Evolutionary conservation across 2,329 filamentous ascomycete species (phyloP).

Genomic region (Fusarium sp.): DNA sequence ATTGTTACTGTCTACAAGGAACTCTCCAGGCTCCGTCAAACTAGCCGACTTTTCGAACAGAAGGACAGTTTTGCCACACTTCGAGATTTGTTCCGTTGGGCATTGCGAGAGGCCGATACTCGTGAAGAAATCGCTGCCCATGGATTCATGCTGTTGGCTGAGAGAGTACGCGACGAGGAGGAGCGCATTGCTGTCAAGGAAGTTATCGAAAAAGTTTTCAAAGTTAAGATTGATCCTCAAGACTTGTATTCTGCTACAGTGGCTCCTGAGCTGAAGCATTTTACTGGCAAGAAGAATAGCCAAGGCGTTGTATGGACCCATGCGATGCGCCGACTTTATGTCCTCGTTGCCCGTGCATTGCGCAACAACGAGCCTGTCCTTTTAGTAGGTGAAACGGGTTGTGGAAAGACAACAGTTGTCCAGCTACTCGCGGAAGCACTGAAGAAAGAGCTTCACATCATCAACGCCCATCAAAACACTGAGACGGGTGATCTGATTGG

Average conservation of each 20-base stretch:
- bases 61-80: constrained; percentile 98
- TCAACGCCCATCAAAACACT: constrained; percentile 98
- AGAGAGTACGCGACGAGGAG: constrained; percentile 92
- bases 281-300: constrained; percentile 63
- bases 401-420: constrained; percentile 96
- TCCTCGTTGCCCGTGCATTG: constrained; percentile 89
- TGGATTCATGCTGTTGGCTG: constrained; percentile 95
- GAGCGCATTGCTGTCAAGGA: constrained; percentile 88
- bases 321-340: constrained; percentile 92
- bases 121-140: constrained; percentile 91
- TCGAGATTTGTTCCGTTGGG: constrained; percentile 96
- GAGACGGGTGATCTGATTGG: constrained; percentile 98
- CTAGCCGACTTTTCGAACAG: constrained; percentile 92
- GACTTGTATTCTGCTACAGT: constrained; percentile 77
- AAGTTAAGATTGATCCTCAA: constrained; percentile 82
- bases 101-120: constrained; percentile 85
- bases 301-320: constrained; percentile 92
- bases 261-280: constrained; percentile 69
- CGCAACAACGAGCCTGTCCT: constrained; percentile 94
- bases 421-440: constrained; percentile 90
- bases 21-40: constrained; percentile 89
- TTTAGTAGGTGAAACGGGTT: constrained; percentile 95
- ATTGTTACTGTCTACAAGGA: constrained; percentile 97
- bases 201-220: constrained; percentile 93
- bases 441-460: constrained; percentile 82